Base-by-base conservation (phyloP, 2,329 filamentous ascomycete species). In the Fusarium subglutinans region DNA sequence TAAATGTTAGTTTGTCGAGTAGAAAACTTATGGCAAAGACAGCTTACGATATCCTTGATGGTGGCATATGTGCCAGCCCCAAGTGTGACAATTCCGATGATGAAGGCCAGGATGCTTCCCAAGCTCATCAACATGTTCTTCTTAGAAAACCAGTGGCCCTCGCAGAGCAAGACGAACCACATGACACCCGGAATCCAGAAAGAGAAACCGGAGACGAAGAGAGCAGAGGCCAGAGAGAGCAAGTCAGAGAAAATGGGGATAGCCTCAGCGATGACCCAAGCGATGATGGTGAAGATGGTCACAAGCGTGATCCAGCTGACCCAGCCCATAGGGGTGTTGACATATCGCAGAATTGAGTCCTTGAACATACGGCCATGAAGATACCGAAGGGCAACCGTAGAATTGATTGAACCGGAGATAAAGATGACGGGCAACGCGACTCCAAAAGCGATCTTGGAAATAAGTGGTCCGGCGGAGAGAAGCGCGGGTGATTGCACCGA, bases 361-460 rank as follows among this genome's bases (percentile, higher is more conserved):
- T 70, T 74, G 45, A 75, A 74, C 69, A 75, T 73, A 55, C 72
- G 64, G 18, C 72, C 72, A 51, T 74, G 72, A 24, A 74, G 53
- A 53, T 75, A 74, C 61, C 72, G 69, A 14, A 73, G 69, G 6
- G 72, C 72, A 41, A 74, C 72, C 1, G 72, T 75, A 1, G 72
- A 75, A 33, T 75, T 75, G 50, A 74, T 74, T 12, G 72, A 74
- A 35, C 72, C 72, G 5, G 72, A 74, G 28, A 74, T 74, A 26
- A 82, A 35, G 83, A 87, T 71, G 75, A 84, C 78, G 9, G 92
- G 92, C 5, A 92, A 83, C 1, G 91, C 92, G 69, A 94, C 82
- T 38, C 91, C 92, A 76, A 92, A 94, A 3, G 91, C 91, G 22
- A 94, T 83, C 78, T 93, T 92, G 41, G 89, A 87, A n/a, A 93